phyloP scores from a whole-genome alignment of 2,329 filamentous ascomycete genomes.

The Apiospora malaysiana region DNA sequence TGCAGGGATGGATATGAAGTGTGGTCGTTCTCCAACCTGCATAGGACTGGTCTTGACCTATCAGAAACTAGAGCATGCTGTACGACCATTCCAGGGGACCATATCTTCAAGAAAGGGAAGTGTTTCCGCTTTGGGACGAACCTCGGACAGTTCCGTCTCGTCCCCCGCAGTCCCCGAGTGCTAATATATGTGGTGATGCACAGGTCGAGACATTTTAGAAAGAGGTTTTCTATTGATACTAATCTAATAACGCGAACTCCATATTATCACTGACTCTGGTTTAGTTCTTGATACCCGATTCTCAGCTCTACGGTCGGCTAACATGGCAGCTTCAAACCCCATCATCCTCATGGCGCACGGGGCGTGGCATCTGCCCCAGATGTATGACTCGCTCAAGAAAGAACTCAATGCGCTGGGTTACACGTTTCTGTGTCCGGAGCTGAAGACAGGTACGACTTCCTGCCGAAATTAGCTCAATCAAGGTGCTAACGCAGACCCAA shows the following conservation, averaged over 20 bases:
- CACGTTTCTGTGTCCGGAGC: constrained; percentile 13
- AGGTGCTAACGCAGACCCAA: not conserved
- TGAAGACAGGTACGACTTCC: constrained; percentile 19
- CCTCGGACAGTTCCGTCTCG: not conserved
- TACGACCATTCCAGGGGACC: no score
- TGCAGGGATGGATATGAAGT: not conserved
- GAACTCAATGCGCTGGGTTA: constrained; percentile 14
- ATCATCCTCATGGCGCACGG: constrained; percentile 20
- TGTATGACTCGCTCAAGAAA: constrained; percentile 14
- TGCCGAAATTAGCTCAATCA: no score
- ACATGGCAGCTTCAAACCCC: constrained; percentile 18
- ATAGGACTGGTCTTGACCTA: no score
- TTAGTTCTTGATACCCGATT: not conserved
- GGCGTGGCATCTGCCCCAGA: constrained; percentile 10
- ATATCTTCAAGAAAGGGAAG: no score
- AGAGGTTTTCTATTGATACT: no score
- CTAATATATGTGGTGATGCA: not conserved
- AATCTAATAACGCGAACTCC: no score
- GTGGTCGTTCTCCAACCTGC: not conserved
- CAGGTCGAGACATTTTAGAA: not conserved
- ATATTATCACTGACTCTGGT: not conserved
- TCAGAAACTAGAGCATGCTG: no score
- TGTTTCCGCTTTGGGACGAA: not conserved
- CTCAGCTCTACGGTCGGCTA: not conserved
- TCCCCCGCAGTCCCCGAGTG: not conserved